A percentile compares a stretch with the other conserved stretches of the same genome.
These are phyloP conservation scores for Canavalia gladiata DNA, from an alignment of 306 rosid species.

Conservation along the genomic window DNA sequence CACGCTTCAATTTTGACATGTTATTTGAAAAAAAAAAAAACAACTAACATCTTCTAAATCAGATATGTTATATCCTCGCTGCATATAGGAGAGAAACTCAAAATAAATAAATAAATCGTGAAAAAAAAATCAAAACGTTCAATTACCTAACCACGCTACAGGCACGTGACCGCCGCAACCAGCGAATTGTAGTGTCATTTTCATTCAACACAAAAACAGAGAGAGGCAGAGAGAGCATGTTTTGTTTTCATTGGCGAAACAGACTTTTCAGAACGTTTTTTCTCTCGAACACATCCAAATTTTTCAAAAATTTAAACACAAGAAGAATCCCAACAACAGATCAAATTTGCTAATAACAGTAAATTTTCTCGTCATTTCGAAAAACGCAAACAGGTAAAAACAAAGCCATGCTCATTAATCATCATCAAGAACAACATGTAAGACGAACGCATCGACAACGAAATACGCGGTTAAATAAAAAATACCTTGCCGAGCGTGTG, in stretches of 20 bases:
- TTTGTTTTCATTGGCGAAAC: constrained; percentile 11
- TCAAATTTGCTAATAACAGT: neutral
- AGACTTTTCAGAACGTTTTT: neutral
- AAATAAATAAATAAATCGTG: neutral
- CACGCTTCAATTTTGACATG: neutral
- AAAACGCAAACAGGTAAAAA: neutral
- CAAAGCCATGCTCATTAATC: neutral
- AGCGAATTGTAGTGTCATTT: neutral
- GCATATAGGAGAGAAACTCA: neutral
- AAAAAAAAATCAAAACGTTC: neutral
- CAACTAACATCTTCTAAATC: neutral
- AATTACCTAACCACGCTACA: constrained; percentile 19
- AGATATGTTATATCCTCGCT: neutral
- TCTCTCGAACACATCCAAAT: constrained; percentile 18
- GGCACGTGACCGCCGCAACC: neutral
- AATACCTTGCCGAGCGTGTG: constrained; percentile 93
- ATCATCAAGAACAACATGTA: neutral
- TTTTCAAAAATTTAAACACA: neutral
- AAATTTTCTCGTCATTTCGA: neutral
- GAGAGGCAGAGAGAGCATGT: neutral
- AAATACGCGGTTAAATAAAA: neutral
- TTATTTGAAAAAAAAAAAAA: neutral
- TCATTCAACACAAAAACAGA: neutral
- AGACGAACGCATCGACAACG: constrained; percentile 9
- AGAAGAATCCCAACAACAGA: neutral